phyloP scores from a whole-genome alignment of 805 yeast genomes.

The Candida schatavii region DNA sequence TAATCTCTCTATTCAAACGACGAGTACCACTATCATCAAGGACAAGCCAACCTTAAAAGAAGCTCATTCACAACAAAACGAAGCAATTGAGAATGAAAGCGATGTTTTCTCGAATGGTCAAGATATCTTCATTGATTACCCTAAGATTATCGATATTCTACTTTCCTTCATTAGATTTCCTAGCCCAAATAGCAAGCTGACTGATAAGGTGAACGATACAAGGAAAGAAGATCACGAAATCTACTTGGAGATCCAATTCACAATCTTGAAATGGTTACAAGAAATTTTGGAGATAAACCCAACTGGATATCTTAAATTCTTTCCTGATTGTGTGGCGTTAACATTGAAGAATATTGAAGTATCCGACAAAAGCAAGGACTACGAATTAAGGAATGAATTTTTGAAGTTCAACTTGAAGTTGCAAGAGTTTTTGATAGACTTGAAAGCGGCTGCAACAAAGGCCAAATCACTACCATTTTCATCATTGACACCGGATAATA shows the following conservation, averaged over 20 bases:
- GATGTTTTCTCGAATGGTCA: slow-evolving; percentile 47
- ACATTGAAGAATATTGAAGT: slow-evolving; percentile 46
- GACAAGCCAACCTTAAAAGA: slow-evolving; percentile 6
- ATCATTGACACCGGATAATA: not conserved
- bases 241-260: slow-evolving; percentile 63
- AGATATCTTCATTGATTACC: slow-evolving; percentile 76
- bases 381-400: slow-evolving; percentile 35
- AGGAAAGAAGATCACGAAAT: slow-evolving; percentile 37
- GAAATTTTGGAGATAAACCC: slow-evolving; percentile 74
- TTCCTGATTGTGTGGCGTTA: slow-evolving; percentile 72
- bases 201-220: slow-evolving; percentile 21
- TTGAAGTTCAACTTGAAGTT: slow-evolving; percentile 33
- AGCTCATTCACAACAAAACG: not conserved
- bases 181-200: slow-evolving; percentile 14
- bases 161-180: slow-evolving; percentile 76
- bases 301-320: slow-evolving; percentile 63
- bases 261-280: slow-evolving; percentile 79
- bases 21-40: slow-evolving; percentile 23
- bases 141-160: slow-evolving; percentile 75
- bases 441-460: slow-evolving; percentile 34
- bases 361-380: slow-evolving; percentile 34
- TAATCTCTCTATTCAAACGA: slow-evolving; percentile 23
- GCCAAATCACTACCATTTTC: slow-evolving; percentile 21
- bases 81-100: slow-evolving; percentile 13
- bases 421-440: slow-evolving; percentile 28